Evolutionary conservation across 2,329 filamentous ascomycete species (phyloP), one percentile per base, ranked within the genome.

Genomic region (Fonsecaea nubica): DNA sequence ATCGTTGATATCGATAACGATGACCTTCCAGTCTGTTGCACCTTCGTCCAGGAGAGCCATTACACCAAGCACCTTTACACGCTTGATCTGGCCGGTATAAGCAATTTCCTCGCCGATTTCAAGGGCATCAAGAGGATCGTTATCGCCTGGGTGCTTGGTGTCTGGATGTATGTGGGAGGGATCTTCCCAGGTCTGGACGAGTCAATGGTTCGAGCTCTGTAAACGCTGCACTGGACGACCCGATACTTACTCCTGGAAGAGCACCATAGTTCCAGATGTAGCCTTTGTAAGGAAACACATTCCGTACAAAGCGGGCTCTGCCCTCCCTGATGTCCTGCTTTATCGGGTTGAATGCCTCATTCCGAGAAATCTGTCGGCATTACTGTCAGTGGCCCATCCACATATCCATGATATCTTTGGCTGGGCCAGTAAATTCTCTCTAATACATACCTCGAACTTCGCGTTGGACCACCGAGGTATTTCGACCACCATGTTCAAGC

Each of bases 201-300:
- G 38, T 68, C 50, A 53, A 32, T 32, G 50, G 7, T 13, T 15
- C 36, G 36, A 40, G 13, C 8, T 40, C 12, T 40, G 8, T 3
- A 15, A 13, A 13, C 13, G 36, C 10, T 13, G 12, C 8, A 13
- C 36, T 40, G 36, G 36, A 40, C 10, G 13, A 3, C 10, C 36
- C 36, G 36, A 3, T n/a, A 76, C 86, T 78, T 86, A 95, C 92
- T 86, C 95, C 92, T 76, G 95, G 95, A 89, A 99, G 98, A 82
- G 93, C 93, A 85, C 95, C 95, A 84, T 99, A 99, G 89, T 99
- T 99, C 95, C 95, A 99, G 76, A 98, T 92, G 84, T 98, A 99
- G 74, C 95, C 95, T 89, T 98, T 98, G 90, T 99, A 95, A 76
- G 95, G 95, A 89, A 99, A 99, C 90, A 95, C 98, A 90, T 98